These are phyloP conservation scores for Hymenoscyphus repandus DNA, from an alignment of 2,329 filamentous ascomycete genomes.

Conservation along the genomic window DNA sequence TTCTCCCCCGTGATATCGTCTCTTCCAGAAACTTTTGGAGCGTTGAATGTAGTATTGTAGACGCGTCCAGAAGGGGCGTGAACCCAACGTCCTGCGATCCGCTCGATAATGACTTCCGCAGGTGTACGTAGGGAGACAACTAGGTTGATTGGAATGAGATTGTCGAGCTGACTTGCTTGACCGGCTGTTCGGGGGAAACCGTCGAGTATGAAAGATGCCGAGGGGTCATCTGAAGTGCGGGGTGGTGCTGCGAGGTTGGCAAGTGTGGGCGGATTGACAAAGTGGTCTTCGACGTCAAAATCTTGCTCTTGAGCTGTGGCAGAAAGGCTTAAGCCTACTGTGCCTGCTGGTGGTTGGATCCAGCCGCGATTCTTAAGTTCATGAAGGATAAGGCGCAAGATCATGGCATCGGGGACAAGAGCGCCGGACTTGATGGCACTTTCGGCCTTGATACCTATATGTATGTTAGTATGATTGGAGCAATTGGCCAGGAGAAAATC, in stretches of 20 bases:
- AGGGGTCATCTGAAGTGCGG: constrained; percentile 59
- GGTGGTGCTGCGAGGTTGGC: constrained; percentile 34
- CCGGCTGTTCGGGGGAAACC: constrained; percentile 85
- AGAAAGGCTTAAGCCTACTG: constrained; percentile 30
- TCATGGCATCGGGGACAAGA: constrained; percentile 87
- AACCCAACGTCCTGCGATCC: constrained; percentile 89
- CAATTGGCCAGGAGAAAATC: constrained; percentile 22
- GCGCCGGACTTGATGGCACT: constrained; percentile 79
- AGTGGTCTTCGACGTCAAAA: constrained; percentile 25
- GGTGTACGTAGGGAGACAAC: constrained; percentile 85
- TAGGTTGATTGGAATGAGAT: constrained; percentile 87
- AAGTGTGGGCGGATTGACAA: constrained; percentile 27
- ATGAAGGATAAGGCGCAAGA: constrained; percentile 85
- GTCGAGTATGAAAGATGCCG: constrained; percentile 89
- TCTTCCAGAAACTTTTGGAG: constrained; percentile 70
- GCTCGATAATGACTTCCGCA: constrained; percentile 76
- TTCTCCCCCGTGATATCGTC: constrained; percentile 91
- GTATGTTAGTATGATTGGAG: constrained; percentile 3
- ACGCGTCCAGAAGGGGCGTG: constrained; percentile 87
- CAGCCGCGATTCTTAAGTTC: constrained; percentile 83
- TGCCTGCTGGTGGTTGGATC: constrained; percentile 50
- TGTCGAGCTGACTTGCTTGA: constrained; percentile 74
- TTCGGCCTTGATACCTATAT: constrained; percentile 81
- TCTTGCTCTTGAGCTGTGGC: constrained; percentile 34
- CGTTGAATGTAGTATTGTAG: constrained; percentile 92